These are phyloP conservation scores for Thozetella sp. DNA, from an alignment of 495 filamentous ascomycete species.

Conservation along the genomic window DNA sequence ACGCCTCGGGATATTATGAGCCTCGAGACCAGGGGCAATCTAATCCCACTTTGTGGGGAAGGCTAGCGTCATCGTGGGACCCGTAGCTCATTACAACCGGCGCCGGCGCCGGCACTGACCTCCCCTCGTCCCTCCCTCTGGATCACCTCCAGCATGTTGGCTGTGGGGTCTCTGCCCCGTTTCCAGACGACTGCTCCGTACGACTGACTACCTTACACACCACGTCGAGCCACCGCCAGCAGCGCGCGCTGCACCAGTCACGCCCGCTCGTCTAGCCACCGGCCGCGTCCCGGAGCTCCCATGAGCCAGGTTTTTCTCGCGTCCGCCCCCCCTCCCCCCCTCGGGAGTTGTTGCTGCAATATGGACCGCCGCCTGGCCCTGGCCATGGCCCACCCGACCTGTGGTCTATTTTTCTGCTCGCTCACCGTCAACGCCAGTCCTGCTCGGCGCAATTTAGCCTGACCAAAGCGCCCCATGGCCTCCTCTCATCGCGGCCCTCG, in stretches of 20 bases:
- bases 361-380: neutral
- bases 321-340: neutral
- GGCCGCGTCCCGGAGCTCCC: neutral
- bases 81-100: neutral
- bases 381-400: neutral
- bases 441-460: conserved; percentile 1
- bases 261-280: neutral
- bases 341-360: neutral
- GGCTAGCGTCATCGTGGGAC: neutral
- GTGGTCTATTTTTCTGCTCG: neutral
- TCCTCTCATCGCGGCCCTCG: neutral
- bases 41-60: conserved; percentile 1
- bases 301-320: conserved; percentile 1
- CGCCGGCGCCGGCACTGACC: conserved; percentile 1
- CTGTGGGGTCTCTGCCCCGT: no score
- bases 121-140: neutral
- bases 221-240: neutral
- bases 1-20: neutral
- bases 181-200: no score
- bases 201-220: no score
- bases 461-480: neutral
- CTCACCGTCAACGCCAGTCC: neutral
- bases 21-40: neutral
- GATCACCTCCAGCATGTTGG: neutral
- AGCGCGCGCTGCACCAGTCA: no score